Evolutionary conservation across 257 asterid genomes (phyloP), one percentile per base, ranked within the genome.

Genomic region (Paraleonurus japonicus): DNA sequence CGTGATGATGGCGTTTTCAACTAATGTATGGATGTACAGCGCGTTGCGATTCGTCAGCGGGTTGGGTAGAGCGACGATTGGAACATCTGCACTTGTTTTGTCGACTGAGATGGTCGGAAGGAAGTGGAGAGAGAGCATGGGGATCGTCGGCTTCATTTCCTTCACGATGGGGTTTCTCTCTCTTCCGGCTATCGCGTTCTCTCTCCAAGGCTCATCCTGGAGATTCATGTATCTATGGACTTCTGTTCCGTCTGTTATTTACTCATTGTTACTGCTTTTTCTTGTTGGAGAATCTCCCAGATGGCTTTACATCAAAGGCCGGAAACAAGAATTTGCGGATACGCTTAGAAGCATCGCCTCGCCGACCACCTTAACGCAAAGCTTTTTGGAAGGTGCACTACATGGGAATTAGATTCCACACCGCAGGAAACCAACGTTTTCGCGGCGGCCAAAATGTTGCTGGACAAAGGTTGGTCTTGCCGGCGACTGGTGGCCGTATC

Each of bases 151-250:
- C 2, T 87, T 86, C 62, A 11, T 89, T 0, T 85, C 58, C 35
- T 87, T 86, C n/a, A 79, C 96, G 0, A 30, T 80, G 5, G 98
- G 98, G n/a, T 89, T 89, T 69, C 76, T 92, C 0, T 85, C 94
- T 1, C 78, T 92, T 12, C 95, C 96, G 0, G 20, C 43, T 0
- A 37, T 86, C 3, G 96, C 88, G 0, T 86, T 45, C 17, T 26
- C 68, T 1, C 78, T 66, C 1, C 20, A 39, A 39, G 84, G 79
- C 5, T 73, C 74, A 4, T 87, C 96, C 0, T 92, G 97, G 97
- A 80, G 95, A 16, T 8, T 75, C 3, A 32, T 87, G 0, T 92
- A 92, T 41, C 15, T 87, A 2, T 89, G 83, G 85, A 89, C 88
- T 0, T 83, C 83, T 1, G 43, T 78, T 1, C 98, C 96, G 0